Evolutionary conservation across 306 rosid species (phyloP).

Genomic region (Quercus alba): DNA sequence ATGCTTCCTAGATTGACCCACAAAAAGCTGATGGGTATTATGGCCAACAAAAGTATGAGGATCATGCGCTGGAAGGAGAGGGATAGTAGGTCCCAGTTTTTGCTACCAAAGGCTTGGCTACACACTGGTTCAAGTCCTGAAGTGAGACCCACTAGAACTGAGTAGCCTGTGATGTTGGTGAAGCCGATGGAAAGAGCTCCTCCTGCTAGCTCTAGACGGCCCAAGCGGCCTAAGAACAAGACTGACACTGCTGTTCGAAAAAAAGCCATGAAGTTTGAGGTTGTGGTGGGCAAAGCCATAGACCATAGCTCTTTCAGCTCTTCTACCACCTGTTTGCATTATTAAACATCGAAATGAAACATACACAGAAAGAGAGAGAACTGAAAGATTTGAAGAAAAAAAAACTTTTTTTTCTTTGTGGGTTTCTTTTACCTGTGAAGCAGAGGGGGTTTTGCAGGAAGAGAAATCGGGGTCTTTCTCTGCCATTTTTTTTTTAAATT

Average conservation of each 20-base stretch:
- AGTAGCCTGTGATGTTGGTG: constrained; percentile 98
- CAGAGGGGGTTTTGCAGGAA: constrained; percentile 53
- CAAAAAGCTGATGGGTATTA: constrained; percentile 60
- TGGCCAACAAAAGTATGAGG: constrained; percentile 60
- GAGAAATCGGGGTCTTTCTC: constrained; percentile 49
- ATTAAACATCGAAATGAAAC: background rate
- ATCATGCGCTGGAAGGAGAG: constrained; percentile 85
- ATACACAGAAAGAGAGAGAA: background rate
- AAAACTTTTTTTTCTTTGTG: background rate
- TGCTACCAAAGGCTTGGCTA: constrained; percentile 81
- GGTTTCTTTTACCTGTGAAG: constrained; percentile 56
- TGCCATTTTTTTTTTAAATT: constrained; percentile 35
- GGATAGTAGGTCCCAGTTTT: constrained; percentile 70
- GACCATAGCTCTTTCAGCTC: constrained; percentile 79
- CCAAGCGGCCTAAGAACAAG: constrained; percentile 71
- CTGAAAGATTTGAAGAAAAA: background rate
- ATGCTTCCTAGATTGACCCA: constrained; percentile 74
- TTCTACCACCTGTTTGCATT: constrained; percentile 52
- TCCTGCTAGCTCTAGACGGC: constrained; percentile 91
- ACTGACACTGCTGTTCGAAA: constrained; percentile 74
- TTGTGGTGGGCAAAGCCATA: constrained; percentile 76
- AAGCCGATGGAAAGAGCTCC: constrained; percentile 93
- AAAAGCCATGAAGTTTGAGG: constrained; percentile 68
- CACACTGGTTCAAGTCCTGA: constrained; percentile 94
- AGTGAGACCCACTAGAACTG: constrained; percentile 81